Conservation (phyloP, 352 stramenopile species). For the Phytophthora idaei region DNA sequence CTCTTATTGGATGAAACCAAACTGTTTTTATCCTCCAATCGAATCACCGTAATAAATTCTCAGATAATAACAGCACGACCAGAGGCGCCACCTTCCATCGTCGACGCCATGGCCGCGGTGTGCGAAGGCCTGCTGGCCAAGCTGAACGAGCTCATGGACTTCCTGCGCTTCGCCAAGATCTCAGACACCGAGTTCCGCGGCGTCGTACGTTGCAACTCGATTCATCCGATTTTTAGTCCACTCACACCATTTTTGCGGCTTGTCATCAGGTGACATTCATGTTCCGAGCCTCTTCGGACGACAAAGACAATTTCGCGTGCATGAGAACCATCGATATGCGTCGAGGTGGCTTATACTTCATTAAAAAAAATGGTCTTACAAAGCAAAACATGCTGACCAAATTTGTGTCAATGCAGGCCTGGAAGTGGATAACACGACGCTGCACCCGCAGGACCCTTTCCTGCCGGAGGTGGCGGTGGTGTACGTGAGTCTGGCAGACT, state of each 20-base stretch:
- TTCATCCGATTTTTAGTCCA: slow-evolving; percentile 1
- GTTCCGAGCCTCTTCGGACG: slow-evolving; percentile 58
- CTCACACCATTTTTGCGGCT: neutral
- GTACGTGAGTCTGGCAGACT: slow-evolving; percentile 77
- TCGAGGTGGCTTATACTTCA: slow-evolving; percentile 36
- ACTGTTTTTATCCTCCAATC: neutral
- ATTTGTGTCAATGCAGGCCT: slow-evolving; percentile 41
- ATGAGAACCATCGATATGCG: slow-evolving; percentile 84
- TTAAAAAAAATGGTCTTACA: neutral
- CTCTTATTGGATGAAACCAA: neutral
- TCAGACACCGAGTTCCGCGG: slow-evolving; percentile 56
- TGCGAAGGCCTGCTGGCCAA: slow-evolving; percentile 81
- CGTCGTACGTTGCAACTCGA: slow-evolving; percentile 38
- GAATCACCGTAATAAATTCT: slow-evolving; percentile 8
- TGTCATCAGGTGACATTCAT: slow-evolving; percentile 76
- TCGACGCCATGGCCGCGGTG: slow-evolving; percentile 34
- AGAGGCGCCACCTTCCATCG: neutral
- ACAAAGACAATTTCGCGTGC: slow-evolving; percentile 59
- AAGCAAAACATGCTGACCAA: neutral
- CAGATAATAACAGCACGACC: neutral
- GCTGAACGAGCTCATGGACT: slow-evolving; percentile 87
- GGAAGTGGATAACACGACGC: slow-evolving; percentile 52
- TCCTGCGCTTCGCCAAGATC: slow-evolving; percentile 68
- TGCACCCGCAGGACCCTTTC: slow-evolving; percentile 60
- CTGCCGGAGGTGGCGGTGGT: slow-evolving; percentile 69